Conservation (phyloP, 164 flowering plant genomes). For the Annona cherimola region DNA sequence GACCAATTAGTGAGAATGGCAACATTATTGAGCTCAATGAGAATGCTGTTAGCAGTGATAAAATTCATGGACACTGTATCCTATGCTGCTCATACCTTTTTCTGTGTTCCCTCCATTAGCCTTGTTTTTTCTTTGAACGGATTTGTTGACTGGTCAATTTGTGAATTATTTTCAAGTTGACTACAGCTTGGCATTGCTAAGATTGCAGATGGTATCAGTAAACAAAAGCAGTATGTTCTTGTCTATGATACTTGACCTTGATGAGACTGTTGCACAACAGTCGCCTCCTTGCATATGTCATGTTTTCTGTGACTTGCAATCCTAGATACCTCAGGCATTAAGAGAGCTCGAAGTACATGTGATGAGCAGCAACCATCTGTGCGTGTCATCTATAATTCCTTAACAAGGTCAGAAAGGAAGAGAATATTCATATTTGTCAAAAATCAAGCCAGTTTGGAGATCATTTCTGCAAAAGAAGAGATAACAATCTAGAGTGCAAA, state of each 20-base stretch:
- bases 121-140: not conserved
- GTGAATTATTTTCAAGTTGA: not conserved
- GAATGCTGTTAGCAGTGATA: slow-evolving; percentile 14
- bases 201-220: not conserved
- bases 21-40: slow-evolving; percentile 15
- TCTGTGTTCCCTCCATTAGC: not conserved
- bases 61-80: slow-evolving; percentile 40
- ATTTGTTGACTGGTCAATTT: not conserved
- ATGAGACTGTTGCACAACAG: not conserved
- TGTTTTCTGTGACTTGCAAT: slow-evolving; percentile 37
- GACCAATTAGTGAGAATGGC: slow-evolving; percentile 31
- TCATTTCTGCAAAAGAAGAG: not conserved
- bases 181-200: not conserved
- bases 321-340: slow-evolving; percentile 57
- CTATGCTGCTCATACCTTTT: slow-evolving; percentile 19
- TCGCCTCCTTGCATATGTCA: not conserved
- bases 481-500: not conserved
- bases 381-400: slow-evolving; percentile 47
- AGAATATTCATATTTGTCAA: slow-evolving; percentile 2
- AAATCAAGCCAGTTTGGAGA: not conserved
- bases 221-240: not conserved
- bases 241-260: not conserved
- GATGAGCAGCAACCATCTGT: slow-evolving; percentile 69
- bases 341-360: slow-evolving; percentile 52
- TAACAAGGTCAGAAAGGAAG: slow-evolving; percentile 56